Base-by-base conservation (phyloP, 2,329 filamentous ascomycete species). In the Epichloe typhina region DNA sequence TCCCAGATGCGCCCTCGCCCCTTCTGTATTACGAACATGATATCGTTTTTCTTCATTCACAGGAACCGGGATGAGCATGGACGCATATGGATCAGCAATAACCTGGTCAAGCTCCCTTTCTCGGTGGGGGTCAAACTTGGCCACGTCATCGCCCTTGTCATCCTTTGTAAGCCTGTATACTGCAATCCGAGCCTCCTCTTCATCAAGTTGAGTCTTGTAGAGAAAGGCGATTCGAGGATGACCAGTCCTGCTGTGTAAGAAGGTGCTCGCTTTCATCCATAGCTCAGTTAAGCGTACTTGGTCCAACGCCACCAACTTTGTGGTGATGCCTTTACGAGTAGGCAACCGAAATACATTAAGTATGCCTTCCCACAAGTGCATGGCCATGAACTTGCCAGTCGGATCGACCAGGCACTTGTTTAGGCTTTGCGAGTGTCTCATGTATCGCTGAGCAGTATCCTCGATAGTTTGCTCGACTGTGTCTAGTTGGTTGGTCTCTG, bases 371-470 rank as follows among this genome's bases (percentile, higher is more conserved):
- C 77, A 81, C 1, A 81, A 67, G 53, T 80, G 72, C 64, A 80
- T 72, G 8, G 71, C 74, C 68, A 80, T 69, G 57, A 72, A 80
- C 39, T 69, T 70, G 36, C 85, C 83, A 0, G 83, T 84, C 0
- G 89, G 89, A 63, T 97, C 91, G 5, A 95, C 82, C 54, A 90
- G 73, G 58, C 87, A 91, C 59, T 86, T 77, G 66, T 94, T 87
- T 57, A 86, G 84, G 53, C 86, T 90, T 64, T 91, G 86, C 7
- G 85, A 84, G 61, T 94, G 86, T 49, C 88, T 74, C 76, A 83
- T 78, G 54, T 80, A 75, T 38, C 71, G 75, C 59, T 83, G 79
- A 35, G 75, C 69, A 1, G 68, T 60, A 54, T 84, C 79, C 40
- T 72, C 67, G 40, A 79, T 75, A 1, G 68, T 59, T 60, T 75